These are phyloP conservation scores for Strobilomyces dryophilus DNA, from an alignment of 768 basidiomycete genomes.

Conservation along the genomic window DNA sequence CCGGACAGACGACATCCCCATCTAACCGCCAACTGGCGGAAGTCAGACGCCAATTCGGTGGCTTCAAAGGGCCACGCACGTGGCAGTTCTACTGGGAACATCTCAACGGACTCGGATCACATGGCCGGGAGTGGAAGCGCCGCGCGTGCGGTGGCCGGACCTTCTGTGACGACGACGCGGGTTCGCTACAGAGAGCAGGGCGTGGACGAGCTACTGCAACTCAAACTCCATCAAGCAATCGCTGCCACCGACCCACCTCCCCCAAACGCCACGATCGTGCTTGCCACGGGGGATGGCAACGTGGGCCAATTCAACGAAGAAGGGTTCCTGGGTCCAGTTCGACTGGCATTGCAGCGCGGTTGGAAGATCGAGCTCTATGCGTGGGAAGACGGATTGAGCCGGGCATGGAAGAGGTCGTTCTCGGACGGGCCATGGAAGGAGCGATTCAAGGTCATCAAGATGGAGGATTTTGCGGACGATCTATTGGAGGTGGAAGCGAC, in stretches of 20 bases:
- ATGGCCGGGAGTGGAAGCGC: slow-evolving; percentile 7
- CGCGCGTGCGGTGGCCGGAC: slow-evolving; percentile 10
- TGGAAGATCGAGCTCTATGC: slow-evolving; percentile 96
- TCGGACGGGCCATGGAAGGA: slow-evolving; percentile 43
- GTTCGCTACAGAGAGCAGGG: slow-evolving; percentile 84
- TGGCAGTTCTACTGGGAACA: slow-evolving; percentile 19
- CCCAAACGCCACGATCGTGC: slow-evolving; percentile 70
- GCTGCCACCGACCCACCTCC: slow-evolving; percentile 65
- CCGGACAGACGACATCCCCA: slow-evolving; percentile 42
- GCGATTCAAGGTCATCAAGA: slow-evolving; percentile 52
- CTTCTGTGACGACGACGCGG: slow-evolving; percentile 26
- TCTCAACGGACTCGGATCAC: slow-evolving; percentile 26
- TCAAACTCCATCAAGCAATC: slow-evolving; percentile 87
- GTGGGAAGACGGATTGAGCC: slow-evolving; percentile 82
- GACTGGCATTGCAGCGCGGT: slow-evolving; percentile 80
- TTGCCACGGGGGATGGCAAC: slow-evolving; percentile 93
- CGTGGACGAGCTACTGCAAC: slow-evolving; percentile 90
- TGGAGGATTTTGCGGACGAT: slow-evolving; percentile 64
- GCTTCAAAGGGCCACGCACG: slow-evolving; percentile 12
- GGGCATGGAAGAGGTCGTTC: slow-evolving; percentile 73
- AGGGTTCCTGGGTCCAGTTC: slow-evolving; percentile 86
- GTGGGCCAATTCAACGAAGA: slow-evolving; percentile 90
- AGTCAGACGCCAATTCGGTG: slow-evolving; percentile 12
- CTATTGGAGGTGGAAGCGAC: slow-evolving; percentile 43
- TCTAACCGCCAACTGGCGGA: slow-evolving; percentile 16